A percentile compares a stretch with the other conserved stretches of the same genome.
Evolutionary conservation across 1,139 yeast species (phyloP).

Genomic region (Taiozyma onychis): DNA sequence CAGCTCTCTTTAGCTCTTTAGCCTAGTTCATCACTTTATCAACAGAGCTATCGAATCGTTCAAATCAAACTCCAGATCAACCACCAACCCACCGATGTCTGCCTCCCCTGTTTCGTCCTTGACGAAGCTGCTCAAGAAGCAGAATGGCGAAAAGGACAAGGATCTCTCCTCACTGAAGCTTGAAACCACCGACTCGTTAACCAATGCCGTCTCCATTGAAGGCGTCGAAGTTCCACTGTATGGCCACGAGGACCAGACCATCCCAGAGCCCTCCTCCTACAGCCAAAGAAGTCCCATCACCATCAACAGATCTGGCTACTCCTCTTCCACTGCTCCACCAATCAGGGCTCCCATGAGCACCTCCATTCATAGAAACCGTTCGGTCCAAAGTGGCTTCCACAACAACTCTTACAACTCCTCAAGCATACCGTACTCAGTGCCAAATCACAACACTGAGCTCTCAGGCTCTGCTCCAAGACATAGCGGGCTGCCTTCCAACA

Average conservation of each 20-base stretch:
- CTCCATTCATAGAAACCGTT: slow-evolving; percentile 23
- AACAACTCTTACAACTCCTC: slow-evolving; percentile 32
- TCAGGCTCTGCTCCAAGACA: slow-evolving; percentile 38
- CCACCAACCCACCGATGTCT: slow-evolving; percentile 4
- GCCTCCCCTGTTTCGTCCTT: slow-evolving; percentile 22
- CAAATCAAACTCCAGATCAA: background rate
- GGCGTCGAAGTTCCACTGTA: slow-evolving; percentile 22
- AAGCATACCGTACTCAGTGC: slow-evolving; percentile 69
- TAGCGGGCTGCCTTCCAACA: slow-evolving; percentile 47
- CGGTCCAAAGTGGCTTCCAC: slow-evolving; percentile 5
- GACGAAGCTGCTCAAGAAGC: slow-evolving; percentile 22
- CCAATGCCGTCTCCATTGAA: slow-evolving; percentile 23
- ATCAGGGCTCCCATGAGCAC: slow-evolving; percentile 24
- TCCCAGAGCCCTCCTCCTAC: slow-evolving; percentile 2
- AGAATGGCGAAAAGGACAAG: slow-evolving; percentile 9
- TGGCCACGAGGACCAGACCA: slow-evolving; percentile 3
- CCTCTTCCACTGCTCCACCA: slow-evolving; percentile 21
- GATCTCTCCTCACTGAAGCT: slow-evolving; percentile 1
- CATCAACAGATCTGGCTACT: slow-evolving; percentile 15
- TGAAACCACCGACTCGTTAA: slow-evolving; percentile 14
- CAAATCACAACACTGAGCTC: slow-evolving; percentile 27
- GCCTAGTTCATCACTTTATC: background rate
- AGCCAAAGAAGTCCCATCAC: slow-evolving; percentile 21
- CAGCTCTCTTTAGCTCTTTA: background rate
- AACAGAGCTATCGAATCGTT: background rate